Evolutionary conservation across 2,329 filamentous ascomycete genomes (phyloP).

Genomic region (Dothideomycetidae sp.): DNA sequence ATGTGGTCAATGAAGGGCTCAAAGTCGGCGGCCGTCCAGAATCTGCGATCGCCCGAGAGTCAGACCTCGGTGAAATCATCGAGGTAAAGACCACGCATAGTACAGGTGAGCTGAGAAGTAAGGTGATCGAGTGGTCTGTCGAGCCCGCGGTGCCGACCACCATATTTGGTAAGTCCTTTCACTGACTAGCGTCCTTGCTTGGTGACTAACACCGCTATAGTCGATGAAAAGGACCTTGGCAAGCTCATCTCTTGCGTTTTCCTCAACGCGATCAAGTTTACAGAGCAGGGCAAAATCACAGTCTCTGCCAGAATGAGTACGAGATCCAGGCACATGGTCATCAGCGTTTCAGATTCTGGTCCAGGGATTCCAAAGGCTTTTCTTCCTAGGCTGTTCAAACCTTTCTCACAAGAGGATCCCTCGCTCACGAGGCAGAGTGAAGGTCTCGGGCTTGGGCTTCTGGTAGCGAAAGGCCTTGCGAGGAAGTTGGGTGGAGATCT

Average conservation of each 20-base stretch:
- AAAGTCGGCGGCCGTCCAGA: constrained; percentile 40
- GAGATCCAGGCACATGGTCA: constrained; percentile 40
- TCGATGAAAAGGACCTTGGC: constrained; percentile 49
- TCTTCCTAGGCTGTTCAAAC: constrained; percentile 51
- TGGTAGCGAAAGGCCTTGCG: constrained; percentile 59
- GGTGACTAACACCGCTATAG: constrained; percentile 12
- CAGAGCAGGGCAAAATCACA: constrained; percentile 45
- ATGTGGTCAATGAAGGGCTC: constrained; percentile 38
- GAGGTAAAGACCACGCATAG: constrained; percentile 32
- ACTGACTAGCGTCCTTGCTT: too few species aligned
- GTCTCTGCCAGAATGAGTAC: constrained; percentile 40
- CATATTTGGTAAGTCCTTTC: constrained; percentile 33
- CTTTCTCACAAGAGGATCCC: constrained; percentile 54
- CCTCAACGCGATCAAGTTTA: constrained; percentile 58
- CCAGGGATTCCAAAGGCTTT: constrained; percentile 54
- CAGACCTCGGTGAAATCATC: constrained; percentile 34
- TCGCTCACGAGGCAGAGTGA: constrained; percentile 54
- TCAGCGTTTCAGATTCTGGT: constrained; percentile 52
- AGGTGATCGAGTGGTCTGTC: constrained; percentile 37
- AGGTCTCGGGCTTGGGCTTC: constrained; percentile 52
- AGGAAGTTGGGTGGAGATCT: constrained; percentile 56
- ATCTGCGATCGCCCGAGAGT: constrained; percentile 34
- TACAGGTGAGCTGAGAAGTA: constrained; percentile 30
- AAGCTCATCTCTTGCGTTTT: constrained; percentile 51
- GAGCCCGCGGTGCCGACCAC: constrained; percentile 37